Base-by-base conservation (phyloP, 1,284 basidiomycete species). In the Papiliotrema fonsecae region DNA sequence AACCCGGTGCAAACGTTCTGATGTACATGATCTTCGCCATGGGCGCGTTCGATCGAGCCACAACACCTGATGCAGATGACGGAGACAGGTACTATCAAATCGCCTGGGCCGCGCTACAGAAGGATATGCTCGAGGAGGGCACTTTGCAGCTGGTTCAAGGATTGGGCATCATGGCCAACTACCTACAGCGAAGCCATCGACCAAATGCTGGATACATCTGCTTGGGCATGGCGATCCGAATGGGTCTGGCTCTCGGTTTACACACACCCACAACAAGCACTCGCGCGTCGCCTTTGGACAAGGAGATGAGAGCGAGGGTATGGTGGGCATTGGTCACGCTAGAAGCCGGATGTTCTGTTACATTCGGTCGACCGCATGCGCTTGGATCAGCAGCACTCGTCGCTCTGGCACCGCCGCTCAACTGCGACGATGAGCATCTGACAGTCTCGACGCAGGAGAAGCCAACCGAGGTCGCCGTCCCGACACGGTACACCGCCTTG, bases 1-100 rank as follows among this genome's bases (percentile, higher is more conserved):
- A 49, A 28, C 42, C 43, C 6, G 56, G 56, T 3, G 32, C 42
- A 18, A 18, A 41, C 6, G 53, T 58, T 19, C 42, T 62, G 34
- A 25, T 62, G 11, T 47, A 52, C 44, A 64, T 64, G 62, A 58
- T 64, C 32, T 55, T 64, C 28, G 61, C 61, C 16, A 60, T 61
- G 60, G 61, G 61, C 24, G 54, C 57, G 18, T 49, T 60, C 31
- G 61, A 64, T 41, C 40, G 30, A 19, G 51, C 54, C 21, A 32
- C 37, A 6, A 27, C 13, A 2, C 51, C 51, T 11, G 27, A 40
- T 21, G 52, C 36, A n/a, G 45, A 49, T 19, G 36, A 52, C 16
- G 61, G 60, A 5, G 30, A 52, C 21, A 30, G 42, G 18, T 61
- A 55, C 43, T 61, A 56, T 32, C 37, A 52, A 26, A 34, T 54